These are phyloP conservation scores for Pichia sp. DNA, from an alignment of 1,139 yeast genomes.

Conservation along the genomic window DNA sequence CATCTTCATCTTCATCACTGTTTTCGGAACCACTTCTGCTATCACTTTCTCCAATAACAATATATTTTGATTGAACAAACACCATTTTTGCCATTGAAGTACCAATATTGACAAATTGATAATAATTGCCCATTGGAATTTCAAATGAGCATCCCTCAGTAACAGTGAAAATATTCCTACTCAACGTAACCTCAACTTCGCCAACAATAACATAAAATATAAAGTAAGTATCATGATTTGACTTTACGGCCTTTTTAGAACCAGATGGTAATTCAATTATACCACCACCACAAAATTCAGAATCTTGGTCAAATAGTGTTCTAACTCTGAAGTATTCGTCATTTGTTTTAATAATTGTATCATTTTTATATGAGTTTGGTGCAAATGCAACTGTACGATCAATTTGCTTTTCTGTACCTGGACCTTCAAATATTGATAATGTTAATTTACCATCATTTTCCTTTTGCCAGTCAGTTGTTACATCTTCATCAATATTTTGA, in stretches of 20 bases:
- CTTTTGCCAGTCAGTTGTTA: conserved; percentile 51
- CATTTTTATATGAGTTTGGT: conserved; percentile 50
- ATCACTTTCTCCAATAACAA: conserved; percentile 25
- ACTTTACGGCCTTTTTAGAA: conserved; percentile 56
- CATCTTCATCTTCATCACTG: conserved; percentile 16
- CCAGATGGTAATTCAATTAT: conserved; percentile 60
- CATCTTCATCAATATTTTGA: background rate
- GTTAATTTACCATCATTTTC: conserved; percentile 36
- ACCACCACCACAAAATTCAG: conserved; percentile 71
- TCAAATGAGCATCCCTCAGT: conserved; percentile 74
- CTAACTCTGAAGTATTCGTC: conserved; percentile 59
- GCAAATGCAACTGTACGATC: conserved; percentile 62
- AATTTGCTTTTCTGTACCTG: conserved; percentile 39
- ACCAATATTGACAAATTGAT: conserved; percentile 58
- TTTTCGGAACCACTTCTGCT: conserved; percentile 2
- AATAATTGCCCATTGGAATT: conserved; percentile 70
- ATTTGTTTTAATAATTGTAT: conserved; percentile 36
- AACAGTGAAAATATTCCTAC: conserved; percentile 54
- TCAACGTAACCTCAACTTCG: conserved; percentile 57
- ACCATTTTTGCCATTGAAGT: conserved; percentile 54
- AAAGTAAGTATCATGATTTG: conserved; percentile 62
- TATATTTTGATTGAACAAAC: conserved; percentile 62
- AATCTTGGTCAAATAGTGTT: conserved; percentile 60
- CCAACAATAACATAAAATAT: conserved; percentile 75
- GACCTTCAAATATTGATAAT: conserved; percentile 49